Evolutionary conservation across 345 rosid species (phyloP).

Genomic region (Acer yangbiense): DNA sequence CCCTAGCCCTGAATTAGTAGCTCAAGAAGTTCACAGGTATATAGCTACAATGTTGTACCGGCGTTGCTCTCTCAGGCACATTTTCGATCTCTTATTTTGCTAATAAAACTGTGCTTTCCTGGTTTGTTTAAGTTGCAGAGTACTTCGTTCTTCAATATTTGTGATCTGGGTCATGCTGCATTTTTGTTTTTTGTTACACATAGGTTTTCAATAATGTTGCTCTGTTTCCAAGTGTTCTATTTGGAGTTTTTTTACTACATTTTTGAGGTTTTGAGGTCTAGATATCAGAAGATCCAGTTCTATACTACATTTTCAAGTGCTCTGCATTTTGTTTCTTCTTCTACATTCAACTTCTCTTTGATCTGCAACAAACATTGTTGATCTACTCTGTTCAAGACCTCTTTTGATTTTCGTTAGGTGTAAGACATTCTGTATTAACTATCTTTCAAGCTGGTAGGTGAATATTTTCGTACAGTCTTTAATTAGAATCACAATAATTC

Average conservation of each 20-base stretch:
- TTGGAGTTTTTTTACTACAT: not conserved
- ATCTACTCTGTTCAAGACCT: not conserved
- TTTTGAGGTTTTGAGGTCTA: not conserved
- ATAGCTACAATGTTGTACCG: conserved; percentile 19
- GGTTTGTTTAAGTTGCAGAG: not conserved
- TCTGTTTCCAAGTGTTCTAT: not conserved
- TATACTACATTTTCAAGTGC: too few relatives aligned
- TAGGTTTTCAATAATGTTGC: not conserved
- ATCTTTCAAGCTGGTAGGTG: not conserved
- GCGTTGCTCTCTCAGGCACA: not conserved
- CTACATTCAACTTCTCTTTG: not conserved
- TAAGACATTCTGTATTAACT: not conserved
- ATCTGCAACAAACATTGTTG: not conserved
- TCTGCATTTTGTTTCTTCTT: conserved; percentile 1
- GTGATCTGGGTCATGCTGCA: conserved; percentile 3
- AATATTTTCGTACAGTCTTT: not conserved
- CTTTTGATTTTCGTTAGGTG: not conserved
- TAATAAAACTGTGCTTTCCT: not conserved
- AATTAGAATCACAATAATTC: not conserved
- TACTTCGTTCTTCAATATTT: not conserved
- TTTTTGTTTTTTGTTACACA: not conserved
- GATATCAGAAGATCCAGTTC: not conserved
- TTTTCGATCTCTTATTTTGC: not conserved
- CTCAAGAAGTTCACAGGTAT: conserved; percentile 72
- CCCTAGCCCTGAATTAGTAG: conserved; percentile 80